Percentiles rank a stretch among this genome's conserved stretches.
These are phyloP conservation scores for Stipa capillata DNA, from an alignment of 176 grass and related monocot species.

Conservation along the genomic window DNA sequence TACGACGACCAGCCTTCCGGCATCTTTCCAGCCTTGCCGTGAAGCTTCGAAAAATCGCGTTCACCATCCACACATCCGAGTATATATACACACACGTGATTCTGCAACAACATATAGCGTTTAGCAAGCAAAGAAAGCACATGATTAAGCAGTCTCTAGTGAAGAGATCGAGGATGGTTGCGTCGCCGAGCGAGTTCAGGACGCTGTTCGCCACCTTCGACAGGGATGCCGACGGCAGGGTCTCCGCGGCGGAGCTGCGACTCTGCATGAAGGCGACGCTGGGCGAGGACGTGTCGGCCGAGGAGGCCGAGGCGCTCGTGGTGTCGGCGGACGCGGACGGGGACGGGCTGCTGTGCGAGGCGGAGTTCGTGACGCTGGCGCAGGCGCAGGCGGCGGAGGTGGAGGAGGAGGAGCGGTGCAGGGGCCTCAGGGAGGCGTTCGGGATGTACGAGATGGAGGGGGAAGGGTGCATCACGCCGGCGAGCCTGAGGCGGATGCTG, in stretches of 20 bases:
- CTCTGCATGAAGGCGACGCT: slow-evolving; percentile 30
- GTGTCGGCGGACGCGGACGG: slow-evolving; percentile 29
- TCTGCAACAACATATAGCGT: not conserved
- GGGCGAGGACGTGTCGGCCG: not conserved
- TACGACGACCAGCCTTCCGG: not conserved
- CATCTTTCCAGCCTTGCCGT: not conserved
- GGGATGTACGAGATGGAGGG: slow-evolving; percentile 36
- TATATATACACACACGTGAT: not conserved
- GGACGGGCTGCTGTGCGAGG: slow-evolving; percentile 22
- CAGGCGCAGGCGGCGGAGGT: not conserved
- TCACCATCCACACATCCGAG: not conserved
- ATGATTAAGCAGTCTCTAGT: not conserved
- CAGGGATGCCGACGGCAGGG: slow-evolving; percentile 9
- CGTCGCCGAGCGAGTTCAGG: not conserved
- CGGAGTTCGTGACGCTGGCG: slow-evolving; percentile 31
- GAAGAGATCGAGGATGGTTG: slow-evolving; percentile 3
- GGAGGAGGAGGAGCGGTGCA: not conserved
- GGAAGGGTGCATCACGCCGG: slow-evolving; percentile 29
- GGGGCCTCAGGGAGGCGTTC: not conserved
- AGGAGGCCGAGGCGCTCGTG: slow-evolving; percentile 30
- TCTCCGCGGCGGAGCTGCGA: slow-evolving; percentile 28
- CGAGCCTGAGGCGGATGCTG: slow-evolving; percentile 29
- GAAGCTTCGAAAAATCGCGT: slow-evolving; percentile 30
- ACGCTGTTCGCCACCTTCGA: slow-evolving; percentile 19
- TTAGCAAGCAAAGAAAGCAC: not conserved